Conservation (phyloP, 1,284 basidiomycete genomes). For the Exobasidium rhododendri region DNA sequence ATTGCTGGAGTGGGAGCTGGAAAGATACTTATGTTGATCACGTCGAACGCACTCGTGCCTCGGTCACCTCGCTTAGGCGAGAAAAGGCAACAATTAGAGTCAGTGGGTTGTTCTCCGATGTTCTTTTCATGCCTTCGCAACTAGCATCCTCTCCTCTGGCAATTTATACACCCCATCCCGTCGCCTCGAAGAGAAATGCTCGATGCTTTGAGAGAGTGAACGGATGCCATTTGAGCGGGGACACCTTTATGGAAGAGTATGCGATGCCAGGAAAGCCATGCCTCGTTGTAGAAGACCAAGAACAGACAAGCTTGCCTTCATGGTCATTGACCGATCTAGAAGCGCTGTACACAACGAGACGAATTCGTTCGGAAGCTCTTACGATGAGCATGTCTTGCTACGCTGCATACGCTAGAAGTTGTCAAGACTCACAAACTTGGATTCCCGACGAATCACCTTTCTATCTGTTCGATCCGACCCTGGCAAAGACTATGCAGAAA, state of each 20-base stretch:
- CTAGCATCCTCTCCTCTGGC: slow-evolving; percentile 36
- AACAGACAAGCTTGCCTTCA: slow-evolving; percentile 24
- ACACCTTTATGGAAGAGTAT: slow-evolving; percentile 17
- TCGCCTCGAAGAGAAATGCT: neutral
- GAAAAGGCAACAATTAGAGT: neutral
- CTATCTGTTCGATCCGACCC: slow-evolving; percentile 47
- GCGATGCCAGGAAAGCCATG: slow-evolving; percentile 25
- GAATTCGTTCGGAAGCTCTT: slow-evolving; percentile 47
- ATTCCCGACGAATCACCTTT: slow-evolving; percentile 49
- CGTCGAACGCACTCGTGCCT: no score
- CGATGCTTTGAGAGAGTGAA: neutral
- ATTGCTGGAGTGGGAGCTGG: slow-evolving; percentile 47
- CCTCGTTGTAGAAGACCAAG: slow-evolving; percentile 21
- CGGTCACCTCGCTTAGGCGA: neutral
- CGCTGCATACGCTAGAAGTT: slow-evolving; percentile 36
- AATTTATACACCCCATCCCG: neutral
- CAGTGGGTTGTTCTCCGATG: slow-evolving; percentile 40
- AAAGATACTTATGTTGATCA: slow-evolving; percentile 32
- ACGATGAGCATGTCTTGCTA: slow-evolving; percentile 30
- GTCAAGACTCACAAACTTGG: slow-evolving; percentile 24
- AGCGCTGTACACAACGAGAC: slow-evolving; percentile 28
- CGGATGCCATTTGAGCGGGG: slow-evolving; percentile 5
- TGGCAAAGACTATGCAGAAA: slow-evolving; percentile 23
- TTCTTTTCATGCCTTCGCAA: slow-evolving; percentile 42
- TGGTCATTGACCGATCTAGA: slow-evolving; percentile 38